Evolutionary conservation across 106 monocot species (phyloP).

Genomic region (Chionographis japonica): DNA sequence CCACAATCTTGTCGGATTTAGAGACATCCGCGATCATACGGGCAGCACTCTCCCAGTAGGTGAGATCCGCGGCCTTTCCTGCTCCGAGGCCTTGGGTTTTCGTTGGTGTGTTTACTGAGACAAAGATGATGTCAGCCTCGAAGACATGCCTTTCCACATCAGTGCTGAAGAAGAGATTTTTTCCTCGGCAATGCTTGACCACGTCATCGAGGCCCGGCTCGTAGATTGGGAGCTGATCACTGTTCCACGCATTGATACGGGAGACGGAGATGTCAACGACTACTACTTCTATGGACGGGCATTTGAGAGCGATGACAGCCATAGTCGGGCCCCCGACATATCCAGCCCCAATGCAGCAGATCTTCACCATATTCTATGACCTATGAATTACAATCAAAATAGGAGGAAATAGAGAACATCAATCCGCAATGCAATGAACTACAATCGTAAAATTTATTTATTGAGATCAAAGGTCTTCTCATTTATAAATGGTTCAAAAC

Average conservation of each 20-base stretch:
- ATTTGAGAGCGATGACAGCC: conserved; percentile 49
- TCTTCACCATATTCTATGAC: conserved; percentile 35
- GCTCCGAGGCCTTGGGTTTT: conserved; percentile 45
- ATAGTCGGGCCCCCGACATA: conserved; percentile 51
- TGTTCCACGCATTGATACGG: conserved; percentile 45
- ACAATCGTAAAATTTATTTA: no score
- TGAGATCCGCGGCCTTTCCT: conserved; percentile 50
- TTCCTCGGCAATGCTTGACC: conserved; percentile 38
- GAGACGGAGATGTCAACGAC: conserved; percentile 38
- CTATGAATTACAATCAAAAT: not conserved
- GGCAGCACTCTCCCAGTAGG: conserved; percentile 51
- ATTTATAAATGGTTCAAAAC: no score
- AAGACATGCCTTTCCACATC: conserved; percentile 42
- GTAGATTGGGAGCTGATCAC: conserved; percentile 40
- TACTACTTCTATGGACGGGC: conserved; percentile 39
- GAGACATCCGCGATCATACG: conserved; percentile 48
- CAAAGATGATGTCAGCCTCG: conserved; percentile 44
- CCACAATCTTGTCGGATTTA: conserved; percentile 50
- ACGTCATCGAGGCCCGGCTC: conserved; percentile 48
- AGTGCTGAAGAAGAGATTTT: conserved; percentile 49
- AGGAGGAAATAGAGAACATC: not conserved
- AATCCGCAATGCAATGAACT: no score
- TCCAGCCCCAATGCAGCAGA: conserved; percentile 48
- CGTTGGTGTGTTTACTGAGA: conserved; percentile 46
- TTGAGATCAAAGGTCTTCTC: no score